Base-by-base conservation (phyloP, 2,329 filamentous ascomycete genomes). In the Karstenula rhodostoma region DNA sequence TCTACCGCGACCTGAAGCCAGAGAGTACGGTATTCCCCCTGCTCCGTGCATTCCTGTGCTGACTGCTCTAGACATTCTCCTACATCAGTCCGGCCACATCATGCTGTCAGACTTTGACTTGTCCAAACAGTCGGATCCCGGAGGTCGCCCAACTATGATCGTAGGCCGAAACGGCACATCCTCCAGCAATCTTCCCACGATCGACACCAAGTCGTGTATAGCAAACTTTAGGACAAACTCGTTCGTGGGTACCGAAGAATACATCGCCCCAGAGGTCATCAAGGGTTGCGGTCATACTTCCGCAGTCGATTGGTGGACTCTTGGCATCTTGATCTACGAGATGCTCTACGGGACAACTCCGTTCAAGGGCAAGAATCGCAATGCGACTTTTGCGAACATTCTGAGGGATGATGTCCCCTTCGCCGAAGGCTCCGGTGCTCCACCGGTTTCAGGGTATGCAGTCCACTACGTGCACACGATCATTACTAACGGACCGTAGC, bases 41-140 rank as follows among this genome's bases (percentile, higher is more conserved):
- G 17, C 42, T 43, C 43, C 49, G 22, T 33, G 35, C 35, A 37
- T 13, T n/a, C 37, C 50, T 37, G 59, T 69, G 57, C 82, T 85
- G 73, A 85, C 68, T 25, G 25, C 5, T 40, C 7, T 68, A 97
- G 94, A 99, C 72, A 99, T 99, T 67, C 85, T 99, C 15, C 88
- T 99, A 23, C 95, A 99, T 78, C 95, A 99, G 79, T 98, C 95
- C n/a, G 95, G 95, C 17, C 95, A 99, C 79, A 99, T 99, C 71
- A 99, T 99, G 95, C 86, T 99, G 77, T 98, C 95, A 62, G 95
- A 99, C 81, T 99, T 99, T 79, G 95, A 99, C 79, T 82, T 99
- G 63, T 97, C 94, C 10, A 99, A 99, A 80, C 95, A 99, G 80
- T 99, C 95, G 7, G 95, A 96, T 67, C 90, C 92, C 17, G 95